These are phyloP conservation scores for Ceratobasidium sp. DNA, from an alignment of 1,284 basidiomycete genomes.

Conservation along the genomic window DNA sequence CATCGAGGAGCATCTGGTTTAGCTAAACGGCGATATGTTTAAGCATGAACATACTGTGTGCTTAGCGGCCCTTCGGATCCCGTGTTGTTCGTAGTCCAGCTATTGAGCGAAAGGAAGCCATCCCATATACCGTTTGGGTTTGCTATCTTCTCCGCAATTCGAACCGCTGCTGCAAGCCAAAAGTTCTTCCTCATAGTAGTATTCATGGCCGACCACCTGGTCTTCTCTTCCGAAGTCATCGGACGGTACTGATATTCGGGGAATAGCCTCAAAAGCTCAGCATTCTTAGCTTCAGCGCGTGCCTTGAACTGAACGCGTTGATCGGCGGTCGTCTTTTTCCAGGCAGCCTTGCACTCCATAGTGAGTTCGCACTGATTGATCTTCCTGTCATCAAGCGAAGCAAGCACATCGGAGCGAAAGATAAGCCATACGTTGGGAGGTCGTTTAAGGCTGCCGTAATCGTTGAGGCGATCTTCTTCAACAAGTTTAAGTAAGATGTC, in stretches of 20 bases:
- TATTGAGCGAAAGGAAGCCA: not conserved
- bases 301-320: constrained; percentile 1
- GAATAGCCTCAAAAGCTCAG: not conserved
- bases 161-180: constrained; percentile 29
- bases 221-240: not conserved
- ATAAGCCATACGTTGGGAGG: constrained; percentile 29
- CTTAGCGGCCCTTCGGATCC: not conserved
- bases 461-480: constrained; percentile 13
- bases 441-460: constrained; percentile 26
- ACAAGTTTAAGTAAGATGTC: not conserved
- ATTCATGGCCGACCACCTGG: not conserved
- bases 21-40: not conserved
- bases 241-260: constrained; percentile 19
- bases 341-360: not conserved
- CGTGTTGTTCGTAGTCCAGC: not conserved
- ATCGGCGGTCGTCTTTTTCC: not conserved
- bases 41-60: not conserved
- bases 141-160: constrained; percentile 11
- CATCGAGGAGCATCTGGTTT: too few relatives aligned
- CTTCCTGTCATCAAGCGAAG: not conserved
- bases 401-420: constrained; percentile 25
- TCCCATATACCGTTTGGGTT: constrained; percentile 1
- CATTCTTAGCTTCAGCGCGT: not conserved
- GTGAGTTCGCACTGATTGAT: constrained; percentile 20
- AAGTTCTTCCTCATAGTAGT: constrained; percentile 7